Evolutionary conservation across 1,284 basidiomycete genomes (phyloP).

Genomic region (Trichosporon sp.): DNA sequence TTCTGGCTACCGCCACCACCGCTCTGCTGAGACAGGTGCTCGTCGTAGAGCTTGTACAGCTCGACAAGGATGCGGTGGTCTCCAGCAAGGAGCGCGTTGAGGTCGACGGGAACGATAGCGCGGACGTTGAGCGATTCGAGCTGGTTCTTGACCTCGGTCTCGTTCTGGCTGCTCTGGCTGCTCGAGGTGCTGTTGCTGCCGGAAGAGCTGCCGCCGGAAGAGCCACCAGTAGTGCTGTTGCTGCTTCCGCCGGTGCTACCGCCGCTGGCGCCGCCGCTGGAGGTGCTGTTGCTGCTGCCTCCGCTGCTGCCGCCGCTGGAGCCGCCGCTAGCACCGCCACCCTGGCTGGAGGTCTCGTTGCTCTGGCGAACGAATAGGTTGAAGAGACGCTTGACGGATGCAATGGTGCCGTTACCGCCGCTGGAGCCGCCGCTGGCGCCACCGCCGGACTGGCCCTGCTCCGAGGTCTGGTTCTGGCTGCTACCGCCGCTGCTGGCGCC

Average conservation of each 20-base stretch:
- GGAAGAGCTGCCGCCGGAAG: neutral
- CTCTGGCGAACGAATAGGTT: too few relatives aligned
- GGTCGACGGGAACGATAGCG: conserved; percentile 65
- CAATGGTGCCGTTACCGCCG: neutral
- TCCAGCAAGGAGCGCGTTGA: conserved; percentile 69
- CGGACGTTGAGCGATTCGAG: conserved; percentile 67
- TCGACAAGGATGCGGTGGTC: conserved; percentile 58
- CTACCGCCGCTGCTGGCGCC: too few relatives aligned
- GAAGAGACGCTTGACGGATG: too few relatives aligned
- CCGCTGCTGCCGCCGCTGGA: neutral
- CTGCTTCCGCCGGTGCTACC: neutral
- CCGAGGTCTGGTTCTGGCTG: too few relatives aligned
- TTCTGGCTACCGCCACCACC: neutral
- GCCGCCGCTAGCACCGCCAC: too few relatives aligned
- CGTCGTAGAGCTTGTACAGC: conserved; percentile 54
- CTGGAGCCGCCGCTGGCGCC: neutral
- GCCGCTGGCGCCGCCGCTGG: too few relatives aligned
- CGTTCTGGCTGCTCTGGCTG: neutral
- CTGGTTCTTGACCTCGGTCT: neutral
- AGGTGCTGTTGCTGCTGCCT: too few relatives aligned
- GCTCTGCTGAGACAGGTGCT: neutral
- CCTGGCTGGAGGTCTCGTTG: too few relatives aligned
- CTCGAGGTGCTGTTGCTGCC: neutral
- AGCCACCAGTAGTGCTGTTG: neutral
- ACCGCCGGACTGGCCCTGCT: too few relatives aligned